Evolutionary conservation across 192 early-diverging fungal species (phyloP).

Genomic region (Backusella australiensis): DNA sequence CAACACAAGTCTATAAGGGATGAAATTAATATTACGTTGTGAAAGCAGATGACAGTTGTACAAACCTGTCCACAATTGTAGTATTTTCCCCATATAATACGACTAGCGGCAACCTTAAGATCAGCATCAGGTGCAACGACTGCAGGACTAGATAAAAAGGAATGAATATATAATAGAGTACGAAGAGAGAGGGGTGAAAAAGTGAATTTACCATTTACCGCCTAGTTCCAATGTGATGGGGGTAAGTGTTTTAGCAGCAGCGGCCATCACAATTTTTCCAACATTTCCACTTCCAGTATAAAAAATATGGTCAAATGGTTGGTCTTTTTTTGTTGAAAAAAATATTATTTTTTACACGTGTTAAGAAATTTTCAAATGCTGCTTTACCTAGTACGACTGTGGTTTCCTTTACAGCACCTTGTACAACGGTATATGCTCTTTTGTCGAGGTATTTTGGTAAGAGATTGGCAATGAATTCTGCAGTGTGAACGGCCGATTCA

Average conservation of each 20-base stretch:
- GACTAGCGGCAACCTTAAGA: conserved; percentile 56
- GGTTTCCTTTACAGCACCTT: conserved; percentile 77
- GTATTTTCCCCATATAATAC: conserved; percentile 79
- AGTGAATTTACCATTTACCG: conserved; percentile 61
- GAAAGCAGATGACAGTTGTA: not conserved
- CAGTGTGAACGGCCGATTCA: conserved; percentile 70
- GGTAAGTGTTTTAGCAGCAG: conserved; percentile 76
- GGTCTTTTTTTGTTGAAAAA: conserved; percentile 17
- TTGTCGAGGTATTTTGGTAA: conserved; percentile 77
- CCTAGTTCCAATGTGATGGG: conserved; percentile 88
- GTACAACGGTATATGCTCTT: conserved; percentile 60
- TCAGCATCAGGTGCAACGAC: conserved; percentile 62
- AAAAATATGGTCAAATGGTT: conserved; percentile 82
- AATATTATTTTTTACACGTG: conserved; percentile 52
- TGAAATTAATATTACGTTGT: not conserved
- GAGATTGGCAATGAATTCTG: conserved; percentile 58
- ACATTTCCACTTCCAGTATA: conserved; percentile 83
- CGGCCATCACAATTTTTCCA: conserved; percentile 72
- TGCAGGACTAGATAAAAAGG: conserved; percentile 33
- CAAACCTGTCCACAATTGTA: conserved; percentile 79
- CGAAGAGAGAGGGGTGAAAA: not conserved
- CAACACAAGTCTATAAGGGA: conserved; percentile 69
- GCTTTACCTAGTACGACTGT: conserved; percentile 45
- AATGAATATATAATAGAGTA: not conserved
- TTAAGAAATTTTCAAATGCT: not conserved